phyloP scores from a whole-genome alignment of 371 early-diverging fungal species.

The Mucor velutinosus region DNA sequence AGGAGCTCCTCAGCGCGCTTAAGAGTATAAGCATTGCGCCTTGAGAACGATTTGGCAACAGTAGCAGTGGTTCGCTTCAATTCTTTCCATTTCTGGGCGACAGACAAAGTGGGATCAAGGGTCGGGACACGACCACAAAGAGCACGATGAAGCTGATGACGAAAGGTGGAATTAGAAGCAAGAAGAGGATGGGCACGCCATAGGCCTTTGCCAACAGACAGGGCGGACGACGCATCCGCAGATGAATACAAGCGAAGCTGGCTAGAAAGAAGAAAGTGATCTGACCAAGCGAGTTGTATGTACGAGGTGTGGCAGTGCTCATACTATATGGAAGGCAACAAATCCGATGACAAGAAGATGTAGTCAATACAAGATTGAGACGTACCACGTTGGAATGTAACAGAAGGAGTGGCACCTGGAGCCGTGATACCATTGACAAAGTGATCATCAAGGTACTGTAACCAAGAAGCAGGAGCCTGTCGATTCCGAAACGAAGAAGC shows the following conservation, averaged over 20 bases:
- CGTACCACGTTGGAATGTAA: slow-evolving; percentile 5
- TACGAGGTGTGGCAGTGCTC: not conserved
- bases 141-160: not conserved
- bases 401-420: not conserved
- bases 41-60: not conserved
- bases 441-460: not conserved
- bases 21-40: not conserved
- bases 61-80: not conserved
- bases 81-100: slow-evolving; percentile 9
- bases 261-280: slow-evolving; percentile 5
- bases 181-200: slow-evolving; percentile 19
- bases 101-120: not conserved
- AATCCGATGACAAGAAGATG: not conserved
- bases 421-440: not conserved
- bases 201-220: slow-evolving; percentile 12
- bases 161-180: not conserved
- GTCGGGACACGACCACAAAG: not conserved
- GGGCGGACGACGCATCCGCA: not conserved
- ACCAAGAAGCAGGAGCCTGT: slow-evolving; percentile 3
- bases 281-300: slow-evolving; percentile 11
- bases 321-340: not conserved
- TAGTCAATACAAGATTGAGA: slow-evolving; percentile 15
- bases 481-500: not conserved
- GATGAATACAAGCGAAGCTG: not conserved
- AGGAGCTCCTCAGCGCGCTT: not conserved